These are phyloP conservation scores for Lagerstroemia speciosa DNA, from an alignment of 345 rosid genomes.

Conservation along the genomic window DNA sequence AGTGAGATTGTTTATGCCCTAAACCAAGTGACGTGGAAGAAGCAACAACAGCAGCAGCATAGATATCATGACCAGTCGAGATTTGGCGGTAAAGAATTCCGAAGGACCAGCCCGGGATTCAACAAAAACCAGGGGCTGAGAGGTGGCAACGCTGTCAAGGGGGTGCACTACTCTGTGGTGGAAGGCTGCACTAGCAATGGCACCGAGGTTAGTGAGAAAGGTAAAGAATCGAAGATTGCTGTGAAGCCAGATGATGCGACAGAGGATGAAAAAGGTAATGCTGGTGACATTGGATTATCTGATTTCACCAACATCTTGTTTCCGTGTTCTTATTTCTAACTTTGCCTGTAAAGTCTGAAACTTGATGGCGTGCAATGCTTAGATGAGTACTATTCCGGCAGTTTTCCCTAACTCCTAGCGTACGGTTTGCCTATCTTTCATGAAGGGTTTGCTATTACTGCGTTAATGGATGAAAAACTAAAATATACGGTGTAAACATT, in stretches of 20 bases:
- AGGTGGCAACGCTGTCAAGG: conserved; percentile 30
- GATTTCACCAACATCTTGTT: background rate
- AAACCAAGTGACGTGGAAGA: conserved; percentile 58
- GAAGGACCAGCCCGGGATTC: conserved; percentile 44
- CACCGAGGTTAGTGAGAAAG: conserved; percentile 7
- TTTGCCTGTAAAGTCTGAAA: background rate
- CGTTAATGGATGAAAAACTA: background rate
- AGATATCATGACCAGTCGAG: conserved; percentile 10
- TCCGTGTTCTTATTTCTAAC: background rate
- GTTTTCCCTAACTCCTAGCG: background rate
- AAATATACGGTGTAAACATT: background rate
- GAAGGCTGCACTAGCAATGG: conserved; percentile 28
- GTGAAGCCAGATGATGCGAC: conserved; percentile 33
- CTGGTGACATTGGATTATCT: background rate
- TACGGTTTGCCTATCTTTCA: background rate
- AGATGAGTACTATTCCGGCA: background rate
- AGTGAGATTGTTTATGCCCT: conserved; percentile 46
- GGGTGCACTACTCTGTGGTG: conserved; percentile 23
- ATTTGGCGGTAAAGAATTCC: conserved; percentile 40
- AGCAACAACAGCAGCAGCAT: conserved; percentile 27
- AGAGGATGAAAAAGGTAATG: conserved; percentile 55
- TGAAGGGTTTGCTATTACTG: background rate
- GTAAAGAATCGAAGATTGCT: conserved; percentile 27
- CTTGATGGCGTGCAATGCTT: background rate
- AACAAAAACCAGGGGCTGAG: conserved; percentile 27